Percentiles rank a stretch among this genome's conserved stretches.
phyloP scores from a whole-genome alignment of 768 basidiomycete species.

The Hydnum rufescens region DNA sequence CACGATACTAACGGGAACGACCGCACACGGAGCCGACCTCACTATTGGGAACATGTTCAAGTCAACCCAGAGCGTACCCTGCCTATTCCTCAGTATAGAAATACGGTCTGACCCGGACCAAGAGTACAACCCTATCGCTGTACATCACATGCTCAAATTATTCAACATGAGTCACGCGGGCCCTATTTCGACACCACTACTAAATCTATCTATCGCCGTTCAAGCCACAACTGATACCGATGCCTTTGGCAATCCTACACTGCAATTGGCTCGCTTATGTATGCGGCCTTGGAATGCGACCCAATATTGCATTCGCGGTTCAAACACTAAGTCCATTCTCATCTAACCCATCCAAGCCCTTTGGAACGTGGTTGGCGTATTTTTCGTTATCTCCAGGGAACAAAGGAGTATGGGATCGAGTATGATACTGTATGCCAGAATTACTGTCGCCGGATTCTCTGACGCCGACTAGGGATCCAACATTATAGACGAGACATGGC shows the following conservation, averaged over 20 bases:
- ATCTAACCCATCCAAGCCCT: conserved; percentile 10
- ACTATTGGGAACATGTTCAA: not conserved
- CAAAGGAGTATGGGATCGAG: conserved; percentile 2
- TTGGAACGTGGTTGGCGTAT: conserved; percentile 10
- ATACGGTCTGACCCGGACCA: not conserved
- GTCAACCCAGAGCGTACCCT: not conserved
- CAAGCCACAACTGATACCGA: not conserved
- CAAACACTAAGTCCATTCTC: conserved; percentile 8
- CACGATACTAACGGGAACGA: conserved; percentile 12
- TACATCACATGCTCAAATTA: not conserved
- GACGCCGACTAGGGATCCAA: conserved; percentile 8
- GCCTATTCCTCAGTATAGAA: not conserved
- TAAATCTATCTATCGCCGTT: not conserved
- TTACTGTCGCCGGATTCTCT: not conserved
- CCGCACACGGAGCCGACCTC: not conserved
- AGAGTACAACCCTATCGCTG: not conserved
- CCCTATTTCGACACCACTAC: not conserved
- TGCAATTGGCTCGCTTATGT: conserved; percentile 10
- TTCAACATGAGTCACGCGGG: not conserved
- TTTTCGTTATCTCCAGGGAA: conserved; percentile 10
- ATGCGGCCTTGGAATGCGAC: conserved; percentile 9
- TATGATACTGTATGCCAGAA: conserved; percentile 2
- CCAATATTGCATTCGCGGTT: conserved; percentile 10
- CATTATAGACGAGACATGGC: conserved; percentile 1
- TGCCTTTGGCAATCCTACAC: not conserved